phyloP scores from a whole-genome alignment of 495 filamentous ascomycete genomes.

The Tetracladium marchalianum region DNA sequence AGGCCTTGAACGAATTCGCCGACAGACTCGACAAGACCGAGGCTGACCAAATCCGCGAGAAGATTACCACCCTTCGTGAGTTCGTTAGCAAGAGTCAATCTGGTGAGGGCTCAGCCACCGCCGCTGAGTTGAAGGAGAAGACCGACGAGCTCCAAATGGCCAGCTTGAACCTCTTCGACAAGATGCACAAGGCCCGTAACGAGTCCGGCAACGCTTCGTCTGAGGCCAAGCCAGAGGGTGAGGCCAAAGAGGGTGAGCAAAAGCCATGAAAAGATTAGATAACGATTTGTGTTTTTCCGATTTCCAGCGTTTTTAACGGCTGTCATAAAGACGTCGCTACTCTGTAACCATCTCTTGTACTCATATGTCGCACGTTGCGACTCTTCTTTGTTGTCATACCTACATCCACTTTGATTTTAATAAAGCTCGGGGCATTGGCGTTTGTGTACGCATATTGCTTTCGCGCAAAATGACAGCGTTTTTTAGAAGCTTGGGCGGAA shows the following conservation, averaged over 20 bases:
- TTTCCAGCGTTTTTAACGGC: constrained; percentile 14
- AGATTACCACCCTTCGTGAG: constrained; percentile 83
- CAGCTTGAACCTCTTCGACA: constrained; percentile 94
- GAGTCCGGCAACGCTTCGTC: constrained; percentile 45
- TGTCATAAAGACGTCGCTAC: constrained; percentile 15
- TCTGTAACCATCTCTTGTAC: constrained; percentile 17
- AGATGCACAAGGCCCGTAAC: constrained; percentile 94
- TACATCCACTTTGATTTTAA: constrained; percentile 13
- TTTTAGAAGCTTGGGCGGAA: constrained; percentile 8
- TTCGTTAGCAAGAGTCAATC: constrained; percentile 90
- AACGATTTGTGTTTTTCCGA: constrained; percentile 3
- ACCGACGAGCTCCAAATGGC: constrained; percentile 94
- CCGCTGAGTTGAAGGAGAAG: constrained; percentile 93
- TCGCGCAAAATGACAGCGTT: constrained; percentile 14
- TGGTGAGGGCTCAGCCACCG: constrained; percentile 75
- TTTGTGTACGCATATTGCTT: constrained; percentile 15
- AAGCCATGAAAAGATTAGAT: constrained; percentile 31
- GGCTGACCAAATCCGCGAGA: constrained; percentile 84
- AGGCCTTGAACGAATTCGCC: constrained; percentile 92
- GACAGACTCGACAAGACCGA: constrained; percentile 95
- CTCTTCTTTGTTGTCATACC: constrained; percentile 21
- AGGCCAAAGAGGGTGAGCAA: constrained; percentile 58
- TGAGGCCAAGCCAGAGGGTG: constrained; percentile 38
- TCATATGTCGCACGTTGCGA: constrained; percentile 20
- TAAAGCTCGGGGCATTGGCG: constrained; percentile 20